These are phyloP conservation scores for grape (Vitis vinifera) DNA, from an alignment of 164 flowering plant species.

Conservation along the genomic window DNA sequence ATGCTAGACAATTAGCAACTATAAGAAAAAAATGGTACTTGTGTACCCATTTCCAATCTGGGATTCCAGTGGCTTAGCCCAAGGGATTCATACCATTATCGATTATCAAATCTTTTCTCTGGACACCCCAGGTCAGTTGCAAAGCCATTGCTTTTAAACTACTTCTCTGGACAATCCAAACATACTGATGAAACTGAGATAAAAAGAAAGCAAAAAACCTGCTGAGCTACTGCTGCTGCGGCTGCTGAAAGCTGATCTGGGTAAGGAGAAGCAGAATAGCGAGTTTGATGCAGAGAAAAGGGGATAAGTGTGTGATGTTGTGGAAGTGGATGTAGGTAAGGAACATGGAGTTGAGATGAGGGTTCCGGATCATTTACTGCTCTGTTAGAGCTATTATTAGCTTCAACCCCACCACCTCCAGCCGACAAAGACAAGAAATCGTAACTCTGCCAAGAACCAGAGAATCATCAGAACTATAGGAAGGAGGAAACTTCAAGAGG, in stretches of 20 bases:
- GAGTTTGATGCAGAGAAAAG: constrained; percentile 29
- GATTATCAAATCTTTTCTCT: not conserved
- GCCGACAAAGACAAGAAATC: constrained; percentile 55
- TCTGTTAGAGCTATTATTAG: constrained; percentile 7
- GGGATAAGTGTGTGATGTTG: constrained; percentile 38
- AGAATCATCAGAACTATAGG: constrained; percentile 10
- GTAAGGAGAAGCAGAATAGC: constrained; percentile 30
- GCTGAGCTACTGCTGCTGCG: constrained; percentile 35
- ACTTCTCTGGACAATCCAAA: not conserved
- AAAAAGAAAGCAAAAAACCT: constrained; percentile 32
- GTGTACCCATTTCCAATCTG: too few species aligned
- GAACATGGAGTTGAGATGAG: constrained; percentile 25
- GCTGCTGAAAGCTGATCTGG: constrained; percentile 32
- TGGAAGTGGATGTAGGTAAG: constrained; percentile 35
- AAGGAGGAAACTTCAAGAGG: constrained; percentile 1
- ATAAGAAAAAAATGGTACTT: not conserved
- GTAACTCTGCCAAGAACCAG: constrained; percentile 37
- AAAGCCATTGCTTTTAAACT: not conserved
- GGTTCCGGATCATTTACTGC: constrained; percentile 25
- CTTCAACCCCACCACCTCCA: constrained; percentile 30
- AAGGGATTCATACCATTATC: not conserved
- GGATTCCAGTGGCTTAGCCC: too few species aligned
- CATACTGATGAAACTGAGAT: not conserved
- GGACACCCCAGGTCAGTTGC: too few species aligned
- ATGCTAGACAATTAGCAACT: not conserved